Evolutionary conservation across 148 eudicot species (phyloP), one percentile per base, ranked within the genome.

Genomic region (Rhododendron ovatum): DNA sequence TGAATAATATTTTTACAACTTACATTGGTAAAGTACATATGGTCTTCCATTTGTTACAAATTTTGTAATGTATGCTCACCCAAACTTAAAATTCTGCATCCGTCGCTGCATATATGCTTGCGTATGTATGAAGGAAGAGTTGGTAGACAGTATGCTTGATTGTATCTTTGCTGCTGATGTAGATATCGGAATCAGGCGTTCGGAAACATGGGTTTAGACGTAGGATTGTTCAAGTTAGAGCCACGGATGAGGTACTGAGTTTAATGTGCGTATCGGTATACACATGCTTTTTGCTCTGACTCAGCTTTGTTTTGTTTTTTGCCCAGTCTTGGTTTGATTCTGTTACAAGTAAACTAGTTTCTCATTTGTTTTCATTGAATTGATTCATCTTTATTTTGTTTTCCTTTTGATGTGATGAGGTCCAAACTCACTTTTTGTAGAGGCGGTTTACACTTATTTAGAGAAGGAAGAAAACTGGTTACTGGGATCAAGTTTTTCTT

Each of bases 241-340:
- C 91, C 69, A 89, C 83, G 88, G 89, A 87, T 83, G 87, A 87
- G 91, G 91, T 89, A 82, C n/a, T 51, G 1, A 13, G 37, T 12
- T 28, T 6, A 8, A 24, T 33, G 15, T 47, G 17, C 10, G 22
- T 3, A 7, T 79, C 1, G 57, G 13, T 77, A 10, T 24, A n/a
- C 15, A n/a, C 0, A 48, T 47, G 57, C 47, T 2, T 53, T 47
- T 14, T 78, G 9, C 53, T 39, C 24, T 28, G 50, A 22, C 2
- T 82, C 43, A 35, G 14, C 3, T 24, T 18, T 26, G 20, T n/a
- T 63, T 82, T 41, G 33, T 43, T 14, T 14, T 12, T 67, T 45
- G 33, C 65, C 65, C 6, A 22, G 2, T 7, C 26, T 22, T 5
- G 65, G 65, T 59, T 59, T 20, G 65, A 20, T 22, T 59, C 9